These are phyloP conservation scores for Terana coerulea DNA, from an alignment of 768 basidiomycete species.

Conservation along the genomic window DNA sequence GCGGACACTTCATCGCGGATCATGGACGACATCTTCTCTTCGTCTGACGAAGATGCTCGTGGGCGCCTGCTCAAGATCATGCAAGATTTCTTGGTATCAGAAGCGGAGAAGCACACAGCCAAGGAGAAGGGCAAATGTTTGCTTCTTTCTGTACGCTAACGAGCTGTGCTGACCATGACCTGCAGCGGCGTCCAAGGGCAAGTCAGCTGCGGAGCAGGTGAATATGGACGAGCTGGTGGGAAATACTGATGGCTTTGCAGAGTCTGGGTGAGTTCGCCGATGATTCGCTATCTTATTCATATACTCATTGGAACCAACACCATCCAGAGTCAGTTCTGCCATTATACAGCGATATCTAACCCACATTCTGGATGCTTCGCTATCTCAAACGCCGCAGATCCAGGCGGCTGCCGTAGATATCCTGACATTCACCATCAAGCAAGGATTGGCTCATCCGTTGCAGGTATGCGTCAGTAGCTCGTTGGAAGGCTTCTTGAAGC, in stretches of 20 bases:
- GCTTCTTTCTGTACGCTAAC: not conserved
- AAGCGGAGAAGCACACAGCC: slow-evolving; percentile 71
- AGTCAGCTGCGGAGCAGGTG: slow-evolving; percentile 47
- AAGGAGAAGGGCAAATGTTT: slow-evolving; percentile 59
- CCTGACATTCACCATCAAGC: slow-evolving; percentile 87
- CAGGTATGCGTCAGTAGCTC: slow-evolving; percentile 46
- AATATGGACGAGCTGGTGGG: slow-evolving; percentile 95
- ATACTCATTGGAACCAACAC: not conserved
- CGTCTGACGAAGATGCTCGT: slow-evolving; percentile 66
- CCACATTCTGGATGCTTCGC: slow-evolving; percentile 76
- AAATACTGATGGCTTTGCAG: slow-evolving; percentile 92
- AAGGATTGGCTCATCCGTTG: slow-evolving; percentile 93
- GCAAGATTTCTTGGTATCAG: slow-evolving; percentile 86
- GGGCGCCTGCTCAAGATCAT: slow-evolving; percentile 81
- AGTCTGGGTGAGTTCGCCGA: slow-evolving; percentile 73
- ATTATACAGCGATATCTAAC: slow-evolving; percentile 90
- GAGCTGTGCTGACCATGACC: not conserved
- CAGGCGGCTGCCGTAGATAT: slow-evolving; percentile 88
- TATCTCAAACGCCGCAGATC: slow-evolving; percentile 65
- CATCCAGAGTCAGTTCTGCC: slow-evolving; percentile 81
- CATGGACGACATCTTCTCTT: slow-evolving; percentile 87
- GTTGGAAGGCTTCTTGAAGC: not conserved
- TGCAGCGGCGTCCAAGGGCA: slow-evolving; percentile 33
- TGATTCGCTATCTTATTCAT: not conserved
- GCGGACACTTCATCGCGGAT: slow-evolving; percentile 71